Conservation (phyloP, 495 filamentous ascomycete genomes). For the Penicillium pulvis region DNA sequence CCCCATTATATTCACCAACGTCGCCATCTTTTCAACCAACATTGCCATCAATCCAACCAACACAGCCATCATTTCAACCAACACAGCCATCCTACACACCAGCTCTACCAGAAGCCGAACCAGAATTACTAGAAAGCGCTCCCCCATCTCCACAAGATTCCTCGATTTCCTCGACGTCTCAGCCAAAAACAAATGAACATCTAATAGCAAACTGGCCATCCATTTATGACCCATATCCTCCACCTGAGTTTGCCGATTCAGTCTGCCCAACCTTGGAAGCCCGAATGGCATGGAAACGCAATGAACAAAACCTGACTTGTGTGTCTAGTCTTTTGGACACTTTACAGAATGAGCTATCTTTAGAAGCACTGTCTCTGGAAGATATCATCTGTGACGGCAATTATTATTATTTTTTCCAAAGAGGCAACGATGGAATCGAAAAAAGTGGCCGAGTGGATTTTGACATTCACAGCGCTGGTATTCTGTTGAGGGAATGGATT, state of each 20-base stretch:
- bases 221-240: not conserved
- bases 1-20: not conserved
- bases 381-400: slow-evolving; percentile 20
- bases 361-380: slow-evolving; percentile 17
- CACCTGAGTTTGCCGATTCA: not conserved
- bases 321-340: slow-evolving; percentile 15
- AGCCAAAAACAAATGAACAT: not conserved
- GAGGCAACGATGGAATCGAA: slow-evolving; percentile 1
- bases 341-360: slow-evolving; percentile 18
- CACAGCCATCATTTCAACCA: not conserved
- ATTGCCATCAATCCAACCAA: not conserved
- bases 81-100: not conserved
- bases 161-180: not conserved
- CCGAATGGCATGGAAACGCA: not conserved
- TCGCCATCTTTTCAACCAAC: not conserved
- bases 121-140: not conserved
- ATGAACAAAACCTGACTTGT: slow-evolving; percentile 7
- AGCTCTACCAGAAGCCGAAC: not conserved
- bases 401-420: slow-evolving; percentile 22
- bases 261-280: not conserved
- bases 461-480: slow-evolving; percentile 12
- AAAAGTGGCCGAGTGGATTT: slow-evolving; percentile 14
- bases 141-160: not conserved
- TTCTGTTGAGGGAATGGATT: slow-evolving; percentile 20
- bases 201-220: not conserved